Conservation (phyloP, 495 filamentous ascomycete genomes). For the Haplographium delicatum region DNA sequence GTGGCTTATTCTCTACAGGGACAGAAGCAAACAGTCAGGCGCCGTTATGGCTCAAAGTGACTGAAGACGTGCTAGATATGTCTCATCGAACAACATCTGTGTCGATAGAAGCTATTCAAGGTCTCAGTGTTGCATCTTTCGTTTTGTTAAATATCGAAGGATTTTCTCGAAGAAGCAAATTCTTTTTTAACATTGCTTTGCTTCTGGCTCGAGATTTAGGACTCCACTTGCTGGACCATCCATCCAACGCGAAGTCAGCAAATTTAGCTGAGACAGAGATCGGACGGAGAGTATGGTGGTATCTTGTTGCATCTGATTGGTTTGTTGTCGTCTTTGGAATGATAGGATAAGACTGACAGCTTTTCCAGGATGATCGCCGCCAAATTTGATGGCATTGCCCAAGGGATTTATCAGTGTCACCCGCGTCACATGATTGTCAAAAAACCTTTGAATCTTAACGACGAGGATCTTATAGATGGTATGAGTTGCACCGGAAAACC, state of each 20-base stretch:
- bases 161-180: constrained; percentile 31
- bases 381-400: constrained; percentile 29
- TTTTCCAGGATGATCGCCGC: constrained; percentile 34
- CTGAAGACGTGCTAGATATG: constrained; percentile 36
- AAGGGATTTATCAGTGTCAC: constrained; percentile 38
- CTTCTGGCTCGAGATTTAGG: constrained; percentile 34
- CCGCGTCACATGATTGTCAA: constrained; percentile 39
- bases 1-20: constrained; percentile 28
- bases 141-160: constrained; percentile 37
- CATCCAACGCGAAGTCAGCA: constrained; percentile 17
- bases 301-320: constrained; percentile 43
- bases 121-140: constrained; percentile 35
- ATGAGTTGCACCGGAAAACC: constrained; percentile 26
- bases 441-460: constrained; percentile 41
- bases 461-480: constrained; percentile 39
- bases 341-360: too few species aligned
- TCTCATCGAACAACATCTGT: constrained; percentile 24
- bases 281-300: constrained; percentile 45
- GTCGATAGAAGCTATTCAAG: constrained; percentile 42
- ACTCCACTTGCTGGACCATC: constrained; percentile 40
- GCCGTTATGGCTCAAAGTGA: constrained; percentile 32
- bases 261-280: constrained; percentile 34
- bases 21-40: constrained; percentile 30
- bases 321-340: constrained; percentile 16
- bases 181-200: constrained; percentile 29